Evolutionary conservation across 2,329 filamentous ascomycete genomes (phyloP), one percentile per base, ranked within the genome.

Genomic region (Paecilomyces sp.): DNA sequence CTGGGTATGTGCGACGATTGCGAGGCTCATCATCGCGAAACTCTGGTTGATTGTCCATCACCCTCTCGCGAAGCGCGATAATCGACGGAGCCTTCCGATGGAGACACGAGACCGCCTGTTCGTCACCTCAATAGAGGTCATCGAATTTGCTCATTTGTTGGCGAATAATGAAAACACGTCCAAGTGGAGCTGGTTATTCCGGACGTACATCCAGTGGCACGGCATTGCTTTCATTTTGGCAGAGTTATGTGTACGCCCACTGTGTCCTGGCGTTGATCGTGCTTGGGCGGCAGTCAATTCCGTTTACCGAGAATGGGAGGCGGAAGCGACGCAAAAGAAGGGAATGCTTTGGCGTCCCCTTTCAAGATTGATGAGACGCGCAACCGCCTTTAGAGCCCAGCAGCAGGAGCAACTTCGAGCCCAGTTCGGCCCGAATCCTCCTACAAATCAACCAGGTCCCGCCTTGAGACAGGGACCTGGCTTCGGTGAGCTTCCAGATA

Each of bases 31-130:
- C 62, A 84, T 92, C 75, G 86, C 87, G 57, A 93, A 92, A 74
- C 85, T 92, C 79, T 90, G 87, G 77, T 80, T 94, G 36, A 82
- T 92, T 61, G 82, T 91, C 2, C 89, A 93, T 67, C 87, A 93
- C 65, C 89, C 89, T 0, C 81, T 88, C 67, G 85, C 89, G 33
- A 83, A 86, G 57, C 80, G 81, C 34, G 82, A 71, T 41, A 63
- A 85, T 28, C 80, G 80, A n/a, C 73, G 79, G 8, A 80, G 79
- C 28, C 77, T 89, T 7, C 82, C 85, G 0, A 80, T 83, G 56
- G 86, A 87, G 55, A 84, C 85, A 8, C 84, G 85, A 59, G 84
- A 91, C 62, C 86, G 86, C 60, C 79, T 92, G 1, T 90, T 91
- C 69, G 76, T 87, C 25, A 88, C 87, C 0, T 86, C 88, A 2